phyloP scores from a whole-genome alignment of 371 early-diverging fungal species.

The Actinomortierella wolfii region DNA sequence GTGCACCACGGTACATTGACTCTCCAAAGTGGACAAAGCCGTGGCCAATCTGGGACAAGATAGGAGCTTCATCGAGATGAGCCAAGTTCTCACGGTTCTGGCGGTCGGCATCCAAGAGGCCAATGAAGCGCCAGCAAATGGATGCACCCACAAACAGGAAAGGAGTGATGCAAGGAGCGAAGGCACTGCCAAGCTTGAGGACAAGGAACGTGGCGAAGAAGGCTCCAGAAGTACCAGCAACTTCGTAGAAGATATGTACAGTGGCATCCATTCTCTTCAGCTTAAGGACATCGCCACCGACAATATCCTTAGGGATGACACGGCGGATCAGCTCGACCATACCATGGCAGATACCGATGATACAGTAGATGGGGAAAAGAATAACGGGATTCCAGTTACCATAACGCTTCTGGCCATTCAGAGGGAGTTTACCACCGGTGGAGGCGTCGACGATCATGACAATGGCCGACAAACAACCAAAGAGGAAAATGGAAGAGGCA shows the following conservation, averaged over 20 bases:
- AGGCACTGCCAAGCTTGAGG: constrained; percentile 44
- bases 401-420: constrained; percentile 8
- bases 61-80: constrained; percentile 10
- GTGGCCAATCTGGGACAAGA: constrained; percentile 22
- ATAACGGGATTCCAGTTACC: constrained; percentile 40
- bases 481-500: constrained; percentile 45
- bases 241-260: constrained; percentile 59
- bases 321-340: constrained; percentile 61
- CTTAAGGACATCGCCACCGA: constrained; percentile 58
- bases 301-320: constrained; percentile 60
- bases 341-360: constrained; percentile 54
- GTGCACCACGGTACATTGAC: constrained; percentile 44
- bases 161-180: constrained; percentile 51
- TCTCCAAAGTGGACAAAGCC: constrained; percentile 46
- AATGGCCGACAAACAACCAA: constrained; percentile 47
- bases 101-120: constrained; percentile 22
- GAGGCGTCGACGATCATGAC: constrained; percentile 53
- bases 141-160: constrained; percentile 49
- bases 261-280: constrained; percentile 56
- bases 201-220: constrained; percentile 51
- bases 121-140: constrained; percentile 49
- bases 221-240: constrained; percentile 59
- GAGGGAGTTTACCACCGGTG: constrained; percentile 50
- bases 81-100: constrained; percentile 18
- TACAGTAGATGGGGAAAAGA: constrained; percentile 48